A percentile compares a stretch with the other conserved stretches of the same genome.
These are phyloP conservation scores for Ceratobasidium papillatum DNA, from an alignment of 1,284 basidiomycete genomes.

Conservation along the genomic window DNA sequence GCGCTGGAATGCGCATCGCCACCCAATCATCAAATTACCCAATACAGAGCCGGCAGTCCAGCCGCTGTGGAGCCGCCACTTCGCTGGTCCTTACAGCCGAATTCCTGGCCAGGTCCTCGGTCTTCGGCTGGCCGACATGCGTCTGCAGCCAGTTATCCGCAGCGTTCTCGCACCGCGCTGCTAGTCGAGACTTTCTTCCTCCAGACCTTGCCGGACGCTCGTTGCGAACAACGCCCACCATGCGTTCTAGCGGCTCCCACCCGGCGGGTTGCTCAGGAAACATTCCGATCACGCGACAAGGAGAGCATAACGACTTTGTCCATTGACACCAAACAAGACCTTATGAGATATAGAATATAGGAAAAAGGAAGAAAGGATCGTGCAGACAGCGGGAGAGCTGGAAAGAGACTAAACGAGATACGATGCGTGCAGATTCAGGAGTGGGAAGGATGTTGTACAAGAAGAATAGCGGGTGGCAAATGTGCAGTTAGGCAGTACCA, in stretches of 20 bases:
- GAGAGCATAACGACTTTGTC: neutral
- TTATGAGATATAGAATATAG: constrained; percentile 11
- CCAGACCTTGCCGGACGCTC: too few species aligned
- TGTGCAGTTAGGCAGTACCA: neutral
- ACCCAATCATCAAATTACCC: neutral
- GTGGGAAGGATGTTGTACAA: constrained; percentile 15
- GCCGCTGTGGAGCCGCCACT: neutral
- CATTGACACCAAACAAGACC: constrained; percentile 11
- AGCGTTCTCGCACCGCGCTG: neutral
- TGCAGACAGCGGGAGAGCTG: constrained; percentile 22
- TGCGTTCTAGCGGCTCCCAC: neutral
- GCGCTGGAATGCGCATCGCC: neutral
- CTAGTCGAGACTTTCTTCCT: neutral
- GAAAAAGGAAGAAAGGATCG: constrained; percentile 24
- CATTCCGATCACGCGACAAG: constrained; percentile 5
- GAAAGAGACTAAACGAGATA: constrained; percentile 41
- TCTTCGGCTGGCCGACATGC: neutral
- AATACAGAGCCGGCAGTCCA: neutral
- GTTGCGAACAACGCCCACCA: too few species aligned
- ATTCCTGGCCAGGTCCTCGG: neutral
- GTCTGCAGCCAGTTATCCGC: neutral
- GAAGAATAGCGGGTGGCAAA: neutral
- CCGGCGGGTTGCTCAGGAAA: neutral
- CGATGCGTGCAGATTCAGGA: constrained; percentile 33
- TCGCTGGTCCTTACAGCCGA: neutral